These are phyloP conservation scores for Cryptococcus floricola DNA, from an alignment of 1,284 basidiomycete species.

Conservation along the genomic window DNA sequence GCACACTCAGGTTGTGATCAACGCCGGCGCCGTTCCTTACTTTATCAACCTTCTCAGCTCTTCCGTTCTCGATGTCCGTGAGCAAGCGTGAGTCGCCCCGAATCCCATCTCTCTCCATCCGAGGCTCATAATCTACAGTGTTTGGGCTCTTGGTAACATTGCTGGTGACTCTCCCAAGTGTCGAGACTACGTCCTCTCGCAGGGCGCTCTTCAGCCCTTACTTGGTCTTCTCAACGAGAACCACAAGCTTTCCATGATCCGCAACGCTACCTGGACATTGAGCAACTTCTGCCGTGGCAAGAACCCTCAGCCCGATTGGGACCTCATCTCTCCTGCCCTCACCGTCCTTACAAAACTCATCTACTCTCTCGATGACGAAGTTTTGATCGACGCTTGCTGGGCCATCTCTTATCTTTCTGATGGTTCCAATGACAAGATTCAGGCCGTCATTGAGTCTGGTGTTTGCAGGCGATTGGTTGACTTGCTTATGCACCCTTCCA, in stretches of 20 bases:
- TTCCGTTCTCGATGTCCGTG: constrained; percentile 82
- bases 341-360: constrained; percentile 96
- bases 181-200: constrained; percentile 71
- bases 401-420: constrained; percentile 99
- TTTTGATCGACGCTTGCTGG: constrained; percentile 99
- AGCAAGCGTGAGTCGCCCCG: constrained; percentile 63
- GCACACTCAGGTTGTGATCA: constrained; percentile 97
- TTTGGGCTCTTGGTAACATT: constrained; percentile 95
- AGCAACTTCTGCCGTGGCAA: constrained; percentile 98
- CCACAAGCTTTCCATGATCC: constrained; percentile 94
- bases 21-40: constrained; percentile 89
- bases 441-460: constrained; percentile 97
- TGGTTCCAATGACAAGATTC: constrained; percentile 99
- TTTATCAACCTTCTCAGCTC: constrained; percentile 90
- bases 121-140: constrained; percentile 43
- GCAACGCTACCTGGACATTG: constrained; percentile 96
- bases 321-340: constrained; percentile 90
- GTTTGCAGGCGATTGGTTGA: constrained; percentile 97
- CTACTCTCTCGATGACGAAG: constrained; percentile 98
- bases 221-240: constrained; percentile 55
- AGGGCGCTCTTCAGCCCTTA: constrained; percentile 55
- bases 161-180: constrained; percentile 92
- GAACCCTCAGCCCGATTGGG: constrained; percentile 93
- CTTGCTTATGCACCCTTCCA: constrained; percentile 93
- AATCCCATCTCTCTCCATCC: constrained; percentile 1